Base-by-base conservation (phyloP, 345 rosid genomes). In the Conringia planisiliqua region DNA sequence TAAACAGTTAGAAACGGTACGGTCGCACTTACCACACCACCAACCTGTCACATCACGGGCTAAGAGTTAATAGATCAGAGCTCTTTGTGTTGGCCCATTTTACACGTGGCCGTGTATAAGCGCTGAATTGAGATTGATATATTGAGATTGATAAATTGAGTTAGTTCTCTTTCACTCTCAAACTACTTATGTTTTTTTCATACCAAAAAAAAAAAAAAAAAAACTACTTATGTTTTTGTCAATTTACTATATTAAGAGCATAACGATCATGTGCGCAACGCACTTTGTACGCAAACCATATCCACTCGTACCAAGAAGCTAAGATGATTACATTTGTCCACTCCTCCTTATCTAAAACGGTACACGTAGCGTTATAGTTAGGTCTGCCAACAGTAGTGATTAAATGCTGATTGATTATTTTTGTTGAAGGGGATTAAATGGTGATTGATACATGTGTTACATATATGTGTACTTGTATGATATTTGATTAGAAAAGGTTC, bases 191-290 rank as follows among this genome's bases (percentile, higher is more conserved):
- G 27, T 6, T 38, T 42, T 56, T 56, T n/a, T n/a, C n/a, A n/a
- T n/a, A n/a, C n/a, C n/a, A n/a, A n/a, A n/a, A n/a, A n/a, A n/a
- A n/a, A n/a, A n/a, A n/a, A n/a, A n/a, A n/a, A n/a, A n/a, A n/a
- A 4, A n/a, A n/a, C 8, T 11, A 11, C 29, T 27, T 26, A 3
- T 27, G 29, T 6, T 38, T 42, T 56, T 56, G 64, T 30, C 56
- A 29, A 29, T 11, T 39, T 27, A 17, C 52, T 11, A 68, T 4
- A 35, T n/a, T 14, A 5, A 27, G 24, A 22, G 12, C 39, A 2
- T 54, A 54, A 54, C 24, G 17, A 39, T 52, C 62, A 68, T 68
- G 62, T 68, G 71, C 71, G 7, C 16, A 0, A 36, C 38, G 54
- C 51, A 16, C 39, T 68, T 17, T 18, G 18, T 30, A 46, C 14